A percentile compares a stretch with the other conserved stretches of the same genome.
phyloP scores from a whole-genome alignment of 177 flowering plant species.

The Vitis hybrid region DNA sequence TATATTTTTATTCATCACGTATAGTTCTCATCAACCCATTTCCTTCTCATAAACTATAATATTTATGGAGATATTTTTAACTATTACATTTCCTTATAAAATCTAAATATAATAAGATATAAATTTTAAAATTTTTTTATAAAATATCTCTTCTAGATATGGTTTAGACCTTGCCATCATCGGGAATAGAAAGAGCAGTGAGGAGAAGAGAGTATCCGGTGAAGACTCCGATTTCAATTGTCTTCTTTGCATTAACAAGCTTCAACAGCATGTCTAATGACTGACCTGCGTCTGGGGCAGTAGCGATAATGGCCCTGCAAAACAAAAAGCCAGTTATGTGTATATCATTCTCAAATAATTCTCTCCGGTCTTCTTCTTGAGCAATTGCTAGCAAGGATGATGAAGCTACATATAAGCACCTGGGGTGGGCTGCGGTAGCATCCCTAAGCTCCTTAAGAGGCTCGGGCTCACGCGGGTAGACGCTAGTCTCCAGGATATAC shows the following conservation, averaged over 20 bases:
- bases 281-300: slow-evolving; percentile 42
- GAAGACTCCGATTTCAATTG: slow-evolving; percentile 43
- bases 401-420: background rate
- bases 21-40: too few species aligned
- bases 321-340: background rate
- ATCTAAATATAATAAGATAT: too few species aligned
- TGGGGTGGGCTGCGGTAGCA: slow-evolving; percentile 28
- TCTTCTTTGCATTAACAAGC: slow-evolving; percentile 30
- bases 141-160: too few species aligned
- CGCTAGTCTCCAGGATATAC: slow-evolving; percentile 30
- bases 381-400: background rate
- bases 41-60: too few species aligned
- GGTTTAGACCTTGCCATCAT: slow-evolving; percentile 32
- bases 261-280: slow-evolving; percentile 33
- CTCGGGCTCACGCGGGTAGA: slow-evolving; percentile 26
- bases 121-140: too few species aligned
- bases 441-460: slow-evolving; percentile 28
- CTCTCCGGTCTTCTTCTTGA: too few species aligned
- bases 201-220: slow-evolving; percentile 44
- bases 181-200: slow-evolving; percentile 39
- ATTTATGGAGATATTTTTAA: too few species aligned
- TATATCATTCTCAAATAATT: background rate
- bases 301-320: slow-evolving; percentile 25
- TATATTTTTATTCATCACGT: too few species aligned
- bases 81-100: too few species aligned